Percentiles rank a stretch among this genome's conserved stretches.
phyloP scores from a whole-genome alignment of 2,329 filamentous ascomycete species.

The Colletotrichum tofieldiae region DNA sequence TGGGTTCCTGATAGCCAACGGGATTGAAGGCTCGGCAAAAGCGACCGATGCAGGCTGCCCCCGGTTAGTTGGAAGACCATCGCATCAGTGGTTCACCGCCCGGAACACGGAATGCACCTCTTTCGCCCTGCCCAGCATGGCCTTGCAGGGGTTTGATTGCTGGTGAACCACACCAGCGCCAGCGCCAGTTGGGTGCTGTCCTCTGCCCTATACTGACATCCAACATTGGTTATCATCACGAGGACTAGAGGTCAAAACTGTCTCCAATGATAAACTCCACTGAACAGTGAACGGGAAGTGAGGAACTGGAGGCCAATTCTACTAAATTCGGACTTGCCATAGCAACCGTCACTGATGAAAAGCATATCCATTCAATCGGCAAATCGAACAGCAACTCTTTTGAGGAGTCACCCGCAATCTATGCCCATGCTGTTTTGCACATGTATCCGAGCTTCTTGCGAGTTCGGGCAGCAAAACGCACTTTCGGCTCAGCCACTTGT shows the following conservation, averaged over 20 bases:
- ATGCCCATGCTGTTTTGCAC: neutral
- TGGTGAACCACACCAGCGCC: neutral
- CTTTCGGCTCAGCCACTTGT: neutral
- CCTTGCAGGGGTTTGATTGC: neutral
- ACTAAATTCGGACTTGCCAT: neutral
- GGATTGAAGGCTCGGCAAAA: neutral
- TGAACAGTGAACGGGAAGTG: neutral
- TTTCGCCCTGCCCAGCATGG: neutral
- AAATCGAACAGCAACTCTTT: neutral
- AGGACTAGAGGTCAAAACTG: neutral
- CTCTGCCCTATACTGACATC: neutral
- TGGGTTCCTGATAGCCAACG: constrained; percentile 6
- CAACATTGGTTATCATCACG: no score
- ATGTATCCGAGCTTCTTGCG: neutral
- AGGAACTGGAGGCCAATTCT: neutral
- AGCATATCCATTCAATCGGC: neutral
- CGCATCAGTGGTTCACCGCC: neutral
- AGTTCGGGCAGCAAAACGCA: neutral
- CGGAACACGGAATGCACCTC: constrained; percentile 13
- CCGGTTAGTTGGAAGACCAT: neutral
- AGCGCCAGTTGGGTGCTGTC: neutral
- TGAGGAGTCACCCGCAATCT: neutral
- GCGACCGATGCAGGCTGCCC: constrained; percentile 23
- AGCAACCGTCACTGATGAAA: neutral
- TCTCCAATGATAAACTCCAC: neutral